A percentile compares a stretch with the other conserved stretches of the same genome.
Evolutionary conservation across 495 filamentous ascomycete species (phyloP).

Genomic region (Neurospora africana): DNA sequence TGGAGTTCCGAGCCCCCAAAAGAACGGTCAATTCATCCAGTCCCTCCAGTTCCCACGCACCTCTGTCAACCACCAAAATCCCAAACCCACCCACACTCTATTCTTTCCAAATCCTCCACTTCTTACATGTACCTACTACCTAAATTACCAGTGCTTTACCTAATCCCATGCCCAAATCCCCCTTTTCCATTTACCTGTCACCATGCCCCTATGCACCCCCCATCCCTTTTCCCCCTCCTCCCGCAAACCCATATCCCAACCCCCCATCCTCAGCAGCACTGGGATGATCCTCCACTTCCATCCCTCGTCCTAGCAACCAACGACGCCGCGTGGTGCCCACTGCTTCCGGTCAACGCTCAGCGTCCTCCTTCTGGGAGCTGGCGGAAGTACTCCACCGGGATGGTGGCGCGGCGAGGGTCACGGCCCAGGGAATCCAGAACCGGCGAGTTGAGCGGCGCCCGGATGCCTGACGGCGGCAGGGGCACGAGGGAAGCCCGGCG

Average conservation of each 20-base stretch:
- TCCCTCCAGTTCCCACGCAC: neutral
- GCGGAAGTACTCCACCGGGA: neutral
- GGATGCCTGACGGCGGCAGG: neutral
- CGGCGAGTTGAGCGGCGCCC: neutral
- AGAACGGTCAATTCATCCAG: neutral
- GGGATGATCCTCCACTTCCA: neutral
- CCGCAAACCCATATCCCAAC: neutral
- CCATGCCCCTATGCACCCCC: neutral
- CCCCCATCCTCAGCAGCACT: neutral
- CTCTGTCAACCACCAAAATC: neutral
- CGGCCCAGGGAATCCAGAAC: neutral
- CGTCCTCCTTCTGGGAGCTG: neutral
- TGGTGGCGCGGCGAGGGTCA: neutral
- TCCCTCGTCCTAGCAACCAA: neutral
- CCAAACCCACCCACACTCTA: neutral
- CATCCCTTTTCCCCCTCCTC: too few species aligned
- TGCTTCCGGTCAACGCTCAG: neutral
- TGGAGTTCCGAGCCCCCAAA: neutral
- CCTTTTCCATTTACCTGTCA: too few species aligned
- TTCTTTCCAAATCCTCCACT: neutral
- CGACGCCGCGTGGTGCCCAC: neutral
- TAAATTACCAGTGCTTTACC: too few species aligned
- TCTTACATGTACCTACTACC: neutral
- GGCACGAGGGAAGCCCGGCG: neutral
- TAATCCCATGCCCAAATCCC: too few species aligned